Evolutionary conservation across 208 protist species (phyloP).

Genomic region (Leishmania turanica): DNA sequence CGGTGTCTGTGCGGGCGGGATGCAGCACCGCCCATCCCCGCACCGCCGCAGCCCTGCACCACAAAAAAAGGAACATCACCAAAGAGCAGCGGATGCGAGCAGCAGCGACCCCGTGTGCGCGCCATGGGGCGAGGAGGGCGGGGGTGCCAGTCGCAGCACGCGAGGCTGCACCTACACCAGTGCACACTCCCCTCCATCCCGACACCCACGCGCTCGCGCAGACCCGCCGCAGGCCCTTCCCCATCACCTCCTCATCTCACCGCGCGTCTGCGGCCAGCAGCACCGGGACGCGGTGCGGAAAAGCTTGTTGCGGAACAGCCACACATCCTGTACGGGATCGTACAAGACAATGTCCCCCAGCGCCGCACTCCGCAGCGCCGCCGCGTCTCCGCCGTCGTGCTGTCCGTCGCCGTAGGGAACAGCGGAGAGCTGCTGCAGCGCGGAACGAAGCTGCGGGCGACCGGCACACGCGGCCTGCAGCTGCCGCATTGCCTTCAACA

Average conservation of each 20-base stretch:
- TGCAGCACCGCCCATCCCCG: background rate
- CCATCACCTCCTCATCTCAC: background rate
- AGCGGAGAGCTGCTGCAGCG: slow-evolving; percentile 48
- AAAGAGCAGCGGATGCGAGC: background rate
- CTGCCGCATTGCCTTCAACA: slow-evolving; percentile 75
- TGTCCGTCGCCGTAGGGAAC: slow-evolving; percentile 57
- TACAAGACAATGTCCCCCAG: slow-evolving; percentile 78
- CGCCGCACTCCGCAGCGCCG: slow-evolving; percentile 45
- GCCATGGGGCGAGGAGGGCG: background rate
- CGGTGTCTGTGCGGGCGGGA: background rate
- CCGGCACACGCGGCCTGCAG: slow-evolving; percentile 53
- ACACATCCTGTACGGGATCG: slow-evolving; percentile 74
- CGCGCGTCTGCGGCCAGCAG: slow-evolving; percentile 39
- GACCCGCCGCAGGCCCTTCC: background rate
- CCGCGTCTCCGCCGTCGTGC: slow-evolving; percentile 36
- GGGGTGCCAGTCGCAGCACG: background rate
- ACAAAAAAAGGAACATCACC: background rate
- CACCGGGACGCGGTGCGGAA: slow-evolving; percentile 75
- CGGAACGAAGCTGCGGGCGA: slow-evolving; percentile 43
- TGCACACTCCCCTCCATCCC: background rate
- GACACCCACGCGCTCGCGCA: background rate
- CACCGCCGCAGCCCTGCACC: background rate
- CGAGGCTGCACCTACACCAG: background rate
- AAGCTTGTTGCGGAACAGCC: slow-evolving; percentile 77
- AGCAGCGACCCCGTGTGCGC: background rate